These are phyloP conservation scores for Ogataea trehalophila DNA, from an alignment of 805 yeast species.

Conservation along the genomic window DNA sequence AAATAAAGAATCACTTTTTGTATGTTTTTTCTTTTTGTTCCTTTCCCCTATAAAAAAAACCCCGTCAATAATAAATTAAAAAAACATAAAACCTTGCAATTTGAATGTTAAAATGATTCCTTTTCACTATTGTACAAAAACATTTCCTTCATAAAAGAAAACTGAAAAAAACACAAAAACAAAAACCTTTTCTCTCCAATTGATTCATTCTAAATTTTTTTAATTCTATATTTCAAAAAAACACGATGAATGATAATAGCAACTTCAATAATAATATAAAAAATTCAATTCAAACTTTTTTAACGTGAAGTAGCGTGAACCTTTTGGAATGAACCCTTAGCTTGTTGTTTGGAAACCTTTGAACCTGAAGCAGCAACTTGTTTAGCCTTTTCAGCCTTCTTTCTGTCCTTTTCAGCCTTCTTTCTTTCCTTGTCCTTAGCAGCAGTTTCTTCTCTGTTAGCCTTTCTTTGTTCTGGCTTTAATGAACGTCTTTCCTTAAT, in stretches of 20 bases:
- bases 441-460: slow-evolving; percentile 89
- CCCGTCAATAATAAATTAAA: too few relatives aligned
- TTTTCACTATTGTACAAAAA: too few relatives aligned
- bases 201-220: background rate
- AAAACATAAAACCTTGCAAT: too few relatives aligned
- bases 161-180: too few relatives aligned
- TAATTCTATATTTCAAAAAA: background rate
- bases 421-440: slow-evolving; percentile 79
- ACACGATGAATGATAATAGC: background rate
- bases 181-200: too few relatives aligned
- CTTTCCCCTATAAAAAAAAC: too few relatives aligned
- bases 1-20: too few relatives aligned
- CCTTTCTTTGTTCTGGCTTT: slow-evolving; percentile 98
- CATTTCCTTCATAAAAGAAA: too few relatives aligned
- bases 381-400: slow-evolving; percentile 91
- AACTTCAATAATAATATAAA: background rate
- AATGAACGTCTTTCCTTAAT: slow-evolving; percentile 95
- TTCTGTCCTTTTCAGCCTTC: slow-evolving; percentile 89
- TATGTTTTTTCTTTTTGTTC: too few relatives aligned
- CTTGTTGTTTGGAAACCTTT: slow-evolving; percentile 89
- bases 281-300: slow-evolving; percentile 20
- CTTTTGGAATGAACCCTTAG: slow-evolving; percentile 97
- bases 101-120: too few relatives aligned
- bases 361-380: slow-evolving; percentile 70
- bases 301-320: slow-evolving; percentile 97